These are phyloP conservation scores for Hypoxylon perforatum DNA, from an alignment of 495 filamentous ascomycete genomes.

Conservation along the genomic window DNA sequence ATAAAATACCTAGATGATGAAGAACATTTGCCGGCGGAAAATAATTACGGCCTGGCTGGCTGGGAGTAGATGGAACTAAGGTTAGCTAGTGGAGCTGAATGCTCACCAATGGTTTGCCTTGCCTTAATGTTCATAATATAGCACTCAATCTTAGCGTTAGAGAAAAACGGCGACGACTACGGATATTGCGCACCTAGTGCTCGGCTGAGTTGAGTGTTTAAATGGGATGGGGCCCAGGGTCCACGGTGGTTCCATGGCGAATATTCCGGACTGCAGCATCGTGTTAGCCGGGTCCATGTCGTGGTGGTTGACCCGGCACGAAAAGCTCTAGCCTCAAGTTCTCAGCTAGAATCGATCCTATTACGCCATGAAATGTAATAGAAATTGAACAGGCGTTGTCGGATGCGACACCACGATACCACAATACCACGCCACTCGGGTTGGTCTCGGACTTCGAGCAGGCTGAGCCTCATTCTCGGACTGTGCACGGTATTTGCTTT, in stretches of 20 bases:
- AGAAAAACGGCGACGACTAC: slow-evolving; percentile 11
- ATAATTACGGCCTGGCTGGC: slow-evolving; percentile 30
- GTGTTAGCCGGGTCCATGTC: slow-evolving; percentile 1
- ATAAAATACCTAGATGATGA: slow-evolving; percentile 34
- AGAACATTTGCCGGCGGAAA: slow-evolving; percentile 34
- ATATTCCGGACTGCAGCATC: slow-evolving; percentile 7
- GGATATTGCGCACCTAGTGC: slow-evolving; percentile 7
- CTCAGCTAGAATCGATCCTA: slow-evolving; percentile 16
- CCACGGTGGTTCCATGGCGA: neutral
- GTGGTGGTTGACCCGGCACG: slow-evolving; percentile 2
- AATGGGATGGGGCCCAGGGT: slow-evolving; percentile 12
- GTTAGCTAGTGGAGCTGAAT: slow-evolving; percentile 16
- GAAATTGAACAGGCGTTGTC: slow-evolving; percentile 31
- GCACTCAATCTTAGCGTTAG: neutral
- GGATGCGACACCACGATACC: slow-evolving; percentile 29
- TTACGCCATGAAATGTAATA: slow-evolving; percentile 36
- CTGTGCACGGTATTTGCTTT: slow-evolving; percentile 7
- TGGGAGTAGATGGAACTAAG: slow-evolving; percentile 14
- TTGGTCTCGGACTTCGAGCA: slow-evolving; percentile 23
- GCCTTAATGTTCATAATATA: slow-evolving; percentile 16
- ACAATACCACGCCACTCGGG: no score
- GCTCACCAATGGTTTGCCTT: slow-evolving; percentile 22
- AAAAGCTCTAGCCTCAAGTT: slow-evolving; percentile 21
- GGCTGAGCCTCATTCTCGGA: slow-evolving; percentile 39
- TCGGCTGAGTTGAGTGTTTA: slow-evolving; percentile 21